These are phyloP conservation scores for Verbena officinalis DNA, from an alignment of 257 asterid species.

Conservation along the genomic window DNA sequence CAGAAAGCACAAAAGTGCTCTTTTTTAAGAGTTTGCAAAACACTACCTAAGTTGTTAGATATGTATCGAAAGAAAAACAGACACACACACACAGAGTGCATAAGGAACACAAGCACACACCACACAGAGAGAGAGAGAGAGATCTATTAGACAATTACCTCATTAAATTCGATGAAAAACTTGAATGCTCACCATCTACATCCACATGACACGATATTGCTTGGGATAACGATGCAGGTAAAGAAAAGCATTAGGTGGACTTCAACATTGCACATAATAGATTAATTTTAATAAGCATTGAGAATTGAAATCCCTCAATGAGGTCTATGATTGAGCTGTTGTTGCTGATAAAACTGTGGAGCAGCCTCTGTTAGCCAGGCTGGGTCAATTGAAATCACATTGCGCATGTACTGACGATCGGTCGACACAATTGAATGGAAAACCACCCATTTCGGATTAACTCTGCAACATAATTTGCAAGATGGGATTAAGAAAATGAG, in stretches of 20 bases:
- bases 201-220: neutral
- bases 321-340: conserved; percentile 45
- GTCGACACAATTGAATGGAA: conserved; percentile 90
- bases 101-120: neutral
- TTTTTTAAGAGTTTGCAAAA: no score
- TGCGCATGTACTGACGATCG: conserved; percentile 95
- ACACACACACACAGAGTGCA: neutral
- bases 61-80: neutral
- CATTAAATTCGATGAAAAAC: neutral
- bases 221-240: neutral
- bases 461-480: conserved; percentile 50
- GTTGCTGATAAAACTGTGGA: conserved; percentile 85
- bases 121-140: no score
- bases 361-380: conserved; percentile 90
- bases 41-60: no score
- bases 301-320: conserved; percentile 36
- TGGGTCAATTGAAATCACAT: conserved; percentile 83
- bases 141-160: no score
- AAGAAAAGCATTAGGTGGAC: neutral
- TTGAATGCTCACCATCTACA: neutral
- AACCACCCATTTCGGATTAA: conserved; percentile 88
- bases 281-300: neutral
- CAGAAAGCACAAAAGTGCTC: no score
- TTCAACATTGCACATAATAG: conserved; percentile 10
- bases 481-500: neutral